Conservation (phyloP, 192 early-diverging fungal genomes). For the Umbelopsis vinacea region DNA sequence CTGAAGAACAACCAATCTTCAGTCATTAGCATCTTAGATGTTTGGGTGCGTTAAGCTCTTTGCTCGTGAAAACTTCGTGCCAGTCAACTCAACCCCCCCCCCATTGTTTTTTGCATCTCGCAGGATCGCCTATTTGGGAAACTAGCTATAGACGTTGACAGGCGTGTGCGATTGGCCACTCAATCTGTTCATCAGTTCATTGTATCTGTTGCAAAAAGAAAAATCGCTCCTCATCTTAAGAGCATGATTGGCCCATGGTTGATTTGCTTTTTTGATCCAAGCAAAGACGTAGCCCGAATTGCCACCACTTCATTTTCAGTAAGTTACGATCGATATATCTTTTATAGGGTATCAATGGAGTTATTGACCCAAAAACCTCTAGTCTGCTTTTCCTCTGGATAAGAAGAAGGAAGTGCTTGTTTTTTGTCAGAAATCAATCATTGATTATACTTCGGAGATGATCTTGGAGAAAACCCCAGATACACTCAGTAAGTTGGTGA, state of each 20-base stretch:
- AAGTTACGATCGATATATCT: not conserved
- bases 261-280: conserved; percentile 78
- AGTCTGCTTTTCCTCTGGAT: conserved; percentile 80
- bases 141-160: conserved; percentile 77
- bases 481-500: conserved; percentile 67
- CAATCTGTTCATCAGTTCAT: conserved; percentile 70
- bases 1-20: conserved; percentile 44
- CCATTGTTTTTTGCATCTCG: conserved; percentile 31
- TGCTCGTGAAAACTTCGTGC: conserved; percentile 43
- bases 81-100: conserved; percentile 32
- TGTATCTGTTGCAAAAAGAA: conserved; percentile 68
- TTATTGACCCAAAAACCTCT: not conserved
- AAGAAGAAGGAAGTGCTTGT: conserved; percentile 77
- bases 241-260: conserved; percentile 86
- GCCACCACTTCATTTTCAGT: conserved; percentile 37
- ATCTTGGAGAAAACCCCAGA: conserved; percentile 80
- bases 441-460: conserved; percentile 70
- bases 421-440: conserved; percentile 78
- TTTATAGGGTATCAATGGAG: not conserved
- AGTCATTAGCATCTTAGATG: conserved; percentile 36
- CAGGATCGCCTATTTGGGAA: conserved; percentile 70
- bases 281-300: conserved; percentile 72
- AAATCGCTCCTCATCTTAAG: conserved; percentile 82
- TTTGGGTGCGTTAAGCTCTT: conserved; percentile 48
- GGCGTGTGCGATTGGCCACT: conserved; percentile 77